These are phyloP conservation scores for Cladosporium sp. DNA, from an alignment of 2,329 filamentous ascomycete genomes.

Conservation along the genomic window DNA sequence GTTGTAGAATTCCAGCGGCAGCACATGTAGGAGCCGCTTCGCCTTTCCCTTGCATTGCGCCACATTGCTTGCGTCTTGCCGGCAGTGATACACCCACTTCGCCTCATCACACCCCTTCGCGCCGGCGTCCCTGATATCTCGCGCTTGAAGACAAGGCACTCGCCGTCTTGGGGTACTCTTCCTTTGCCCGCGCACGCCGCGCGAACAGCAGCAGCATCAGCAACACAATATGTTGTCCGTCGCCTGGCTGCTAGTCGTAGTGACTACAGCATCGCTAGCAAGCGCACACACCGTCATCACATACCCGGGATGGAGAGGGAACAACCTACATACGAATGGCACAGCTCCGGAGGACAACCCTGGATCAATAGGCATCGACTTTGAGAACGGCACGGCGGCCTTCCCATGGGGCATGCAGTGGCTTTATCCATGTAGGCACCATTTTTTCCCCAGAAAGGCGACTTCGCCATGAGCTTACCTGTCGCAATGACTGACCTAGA, in stretches of 20 bases:
- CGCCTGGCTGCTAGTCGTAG: slow-evolving; percentile 4
- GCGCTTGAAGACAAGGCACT: background rate
- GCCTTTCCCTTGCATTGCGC: background rate
- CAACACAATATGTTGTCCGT: background rate
- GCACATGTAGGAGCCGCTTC: background rate
- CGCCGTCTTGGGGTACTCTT: background rate
- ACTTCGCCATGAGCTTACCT: slow-evolving; percentile 6
- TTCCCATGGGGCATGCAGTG: slow-evolving; percentile 92
- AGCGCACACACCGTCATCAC: slow-evolving; percentile 75
- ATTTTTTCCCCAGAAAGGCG: background rate
- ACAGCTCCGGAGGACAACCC: slow-evolving; percentile 36
- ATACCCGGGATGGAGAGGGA: slow-evolving; percentile 80
- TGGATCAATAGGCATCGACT: slow-evolving; percentile 40
- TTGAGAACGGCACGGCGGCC: slow-evolving; percentile 38
- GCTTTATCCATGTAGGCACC: slow-evolving; percentile 79
- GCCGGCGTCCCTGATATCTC: background rate
- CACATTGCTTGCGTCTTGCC: background rate
- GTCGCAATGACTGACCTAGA: no score
- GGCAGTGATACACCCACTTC: background rate
- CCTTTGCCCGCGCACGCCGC: background rate
- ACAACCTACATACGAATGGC: slow-evolving; percentile 74
- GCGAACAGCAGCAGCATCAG: background rate
- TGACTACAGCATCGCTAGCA: slow-evolving; percentile 3
- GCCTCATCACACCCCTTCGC: background rate
- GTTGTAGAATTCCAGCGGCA: background rate